phyloP scores from a whole-genome alignment of 2,329 filamentous ascomycete species.

The Botrytis squamosa region DNA sequence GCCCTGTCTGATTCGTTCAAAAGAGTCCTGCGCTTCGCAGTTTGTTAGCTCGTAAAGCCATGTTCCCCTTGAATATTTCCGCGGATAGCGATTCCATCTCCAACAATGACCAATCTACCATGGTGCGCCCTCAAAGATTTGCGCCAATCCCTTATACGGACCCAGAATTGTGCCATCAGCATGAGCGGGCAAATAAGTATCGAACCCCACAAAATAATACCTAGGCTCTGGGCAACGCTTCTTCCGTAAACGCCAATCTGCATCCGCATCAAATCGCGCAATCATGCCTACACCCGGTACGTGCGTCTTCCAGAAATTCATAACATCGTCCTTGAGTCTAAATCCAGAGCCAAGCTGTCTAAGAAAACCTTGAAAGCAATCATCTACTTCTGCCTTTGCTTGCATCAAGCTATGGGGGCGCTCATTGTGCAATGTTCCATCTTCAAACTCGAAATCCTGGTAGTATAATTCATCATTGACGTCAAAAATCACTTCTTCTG shows the following conservation, averaged over 20 bases:
- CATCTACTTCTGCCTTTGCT: neutral
- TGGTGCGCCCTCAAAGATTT: neutral
- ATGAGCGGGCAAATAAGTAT: neutral
- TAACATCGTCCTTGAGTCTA: neutral
- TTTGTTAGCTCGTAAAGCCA: neutral
- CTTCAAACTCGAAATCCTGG: neutral
- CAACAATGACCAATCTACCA: neutral
- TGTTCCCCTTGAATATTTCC: accelerated
- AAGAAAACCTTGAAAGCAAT: neutral
- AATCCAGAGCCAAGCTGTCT: neutral
- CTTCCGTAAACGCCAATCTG: neutral
- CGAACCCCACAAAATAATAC: neutral
- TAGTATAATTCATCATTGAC: neutral
- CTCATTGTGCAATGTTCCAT: neutral
- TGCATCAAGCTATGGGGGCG: neutral
- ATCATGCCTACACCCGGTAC: neutral
- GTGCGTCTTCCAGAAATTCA: neutral
- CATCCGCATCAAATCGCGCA: neutral
- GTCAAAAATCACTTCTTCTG: neutral
- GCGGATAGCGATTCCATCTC: accelerated
- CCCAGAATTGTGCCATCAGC: neutral
- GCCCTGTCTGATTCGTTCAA: accelerated
- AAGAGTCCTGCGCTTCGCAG: no score
- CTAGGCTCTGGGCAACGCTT: neutral
- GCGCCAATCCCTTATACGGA: neutral